Evolutionary conservation across 2,329 filamentous ascomycete species (phyloP), one percentile per base, ranked within the genome.

Genomic region (Xylaria sp.): DNA sequence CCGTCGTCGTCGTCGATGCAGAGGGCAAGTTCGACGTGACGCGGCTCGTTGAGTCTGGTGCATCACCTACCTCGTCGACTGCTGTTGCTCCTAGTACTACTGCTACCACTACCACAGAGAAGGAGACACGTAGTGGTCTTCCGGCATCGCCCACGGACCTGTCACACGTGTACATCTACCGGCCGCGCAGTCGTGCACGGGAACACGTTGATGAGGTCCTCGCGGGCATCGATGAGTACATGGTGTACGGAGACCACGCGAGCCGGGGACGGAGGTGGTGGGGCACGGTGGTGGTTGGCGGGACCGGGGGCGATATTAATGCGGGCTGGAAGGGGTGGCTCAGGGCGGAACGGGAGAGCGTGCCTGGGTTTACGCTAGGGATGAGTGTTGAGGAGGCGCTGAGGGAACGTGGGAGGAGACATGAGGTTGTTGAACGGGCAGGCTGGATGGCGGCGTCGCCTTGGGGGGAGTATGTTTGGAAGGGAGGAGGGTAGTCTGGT

Each of bases 281-380:
- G 85, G 85, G 85, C n/a, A 85, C 83, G 1, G 68, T 87, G 25
- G 79, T 87, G 4, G 67, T 87, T 40, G 83, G 82, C 9, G 79
- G 78, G 0, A 66, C 72, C 3, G 73, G 73, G 4, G 73, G 74
- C 1, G 75, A 77, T 19, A 73, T 79, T 38, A 75, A 72, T 25
- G 75, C 78, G 0, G 79, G 77, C 1, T 78, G 78, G 75, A 79
- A 75, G 62, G 85, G 85, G 9, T 87, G 85, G 85, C 68, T 87
- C 57, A 77, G 79, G 11, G 79, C 87, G 5, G 80, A 84, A 53
- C 74, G 80, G 21, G 78, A 78, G 40, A 72, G 76, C 33, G 75
- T 82, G 0, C 67, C 69, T 19, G 75, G 75, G 1, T 84, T 83
- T 62, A 70, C 73, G 0, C 60, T 69, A 4, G 78, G 76, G 0